Conservation (phyloP, 495 filamentous ascomycete species). For the Amniculicola lignicola region DNA sequence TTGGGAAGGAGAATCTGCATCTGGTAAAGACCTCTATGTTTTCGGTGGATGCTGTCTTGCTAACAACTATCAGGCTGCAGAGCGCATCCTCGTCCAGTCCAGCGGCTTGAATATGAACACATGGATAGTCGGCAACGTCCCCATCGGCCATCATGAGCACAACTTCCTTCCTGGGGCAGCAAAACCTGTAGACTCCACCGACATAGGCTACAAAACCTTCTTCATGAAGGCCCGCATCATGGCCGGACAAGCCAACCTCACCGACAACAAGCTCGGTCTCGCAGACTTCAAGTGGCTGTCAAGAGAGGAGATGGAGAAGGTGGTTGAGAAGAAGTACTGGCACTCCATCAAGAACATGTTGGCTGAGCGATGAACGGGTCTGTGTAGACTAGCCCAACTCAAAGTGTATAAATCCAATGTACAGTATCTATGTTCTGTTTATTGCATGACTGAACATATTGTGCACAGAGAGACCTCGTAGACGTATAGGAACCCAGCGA, state of each 20-base stretch:
- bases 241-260: conserved; percentile 87
- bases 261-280: conserved; percentile 65
- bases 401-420: too few species aligned
- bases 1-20: conserved; percentile 69
- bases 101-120: conserved; percentile 97
- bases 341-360: conserved; percentile 75
- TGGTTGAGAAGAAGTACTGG: conserved; percentile 64
- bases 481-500: too few species aligned
- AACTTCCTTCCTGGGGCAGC: conserved; percentile 44
- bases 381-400: too few species aligned
- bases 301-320: conserved; percentile 75
- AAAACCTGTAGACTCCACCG: conserved; percentile 39
- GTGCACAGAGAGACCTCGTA: too few species aligned
- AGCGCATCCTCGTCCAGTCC: conserved; percentile 68
- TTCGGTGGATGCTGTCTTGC: neutral
- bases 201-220: conserved; percentile 74
- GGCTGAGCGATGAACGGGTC: conserved; percentile 62
- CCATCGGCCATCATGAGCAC: conserved; percentile 72
- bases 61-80: conserved; percentile 62
- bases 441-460: too few species aligned
- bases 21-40: conserved; percentile 55
- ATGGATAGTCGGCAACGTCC: conserved; percentile 90
- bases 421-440: too few species aligned
- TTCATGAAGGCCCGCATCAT: conserved; percentile 95
- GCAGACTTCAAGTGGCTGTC: conserved; percentile 88